Conservation (phyloP, 148 eudicot species). For the Rhododendron kiyosumense region DNA sequence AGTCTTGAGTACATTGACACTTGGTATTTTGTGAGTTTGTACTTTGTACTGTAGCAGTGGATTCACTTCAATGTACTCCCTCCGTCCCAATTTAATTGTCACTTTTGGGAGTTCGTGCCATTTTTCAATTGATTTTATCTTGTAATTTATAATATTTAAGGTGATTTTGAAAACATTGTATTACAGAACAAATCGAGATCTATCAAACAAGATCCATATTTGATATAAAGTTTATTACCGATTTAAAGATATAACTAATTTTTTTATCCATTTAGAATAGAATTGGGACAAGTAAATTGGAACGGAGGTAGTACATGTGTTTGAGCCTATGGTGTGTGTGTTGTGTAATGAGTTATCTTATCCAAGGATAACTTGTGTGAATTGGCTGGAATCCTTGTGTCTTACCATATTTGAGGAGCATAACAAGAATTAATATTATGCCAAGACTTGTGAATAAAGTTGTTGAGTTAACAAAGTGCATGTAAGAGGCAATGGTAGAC, state of each 20-base stretch:
- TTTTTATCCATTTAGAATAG: too few species aligned
- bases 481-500: not conserved
- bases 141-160: too few species aligned
- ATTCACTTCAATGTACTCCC: not conserved
- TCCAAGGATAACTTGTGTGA: not conserved
- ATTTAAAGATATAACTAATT: too few species aligned
- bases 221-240: too few species aligned
- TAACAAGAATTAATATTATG: not conserved
- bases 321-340: not conserved
- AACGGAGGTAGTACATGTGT: too few species aligned
- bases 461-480: not conserved
- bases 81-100: too few species aligned
- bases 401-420: not conserved
- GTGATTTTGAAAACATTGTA: too few species aligned
- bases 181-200: too few species aligned
- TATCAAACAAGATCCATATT: too few species aligned
- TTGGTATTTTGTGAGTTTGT: not conserved
- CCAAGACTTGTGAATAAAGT: not conserved
- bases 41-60: not conserved
- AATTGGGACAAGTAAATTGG: too few species aligned
- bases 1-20: not conserved
- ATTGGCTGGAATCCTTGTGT: not conserved
- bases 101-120: too few species aligned
- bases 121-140: too few species aligned
- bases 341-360: not conserved